phyloP scores from a whole-genome alignment of 176 grass and related monocot species.

The Carex littledalei region DNA sequence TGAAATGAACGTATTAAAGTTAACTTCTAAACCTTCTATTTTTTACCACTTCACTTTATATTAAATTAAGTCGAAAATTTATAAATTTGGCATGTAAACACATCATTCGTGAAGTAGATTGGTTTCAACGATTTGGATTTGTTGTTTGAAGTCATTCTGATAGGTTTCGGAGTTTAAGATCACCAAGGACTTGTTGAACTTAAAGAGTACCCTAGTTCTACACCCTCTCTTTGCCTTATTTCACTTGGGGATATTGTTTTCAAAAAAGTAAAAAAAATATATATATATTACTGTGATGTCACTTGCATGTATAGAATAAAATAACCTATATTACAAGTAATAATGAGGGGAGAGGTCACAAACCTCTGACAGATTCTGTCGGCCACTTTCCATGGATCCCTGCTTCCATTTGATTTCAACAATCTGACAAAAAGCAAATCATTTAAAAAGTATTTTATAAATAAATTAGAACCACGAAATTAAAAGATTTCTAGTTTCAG shows the following conservation, averaged over 20 bases:
- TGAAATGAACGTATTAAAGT: too few species aligned
- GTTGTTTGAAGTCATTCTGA: too few species aligned
- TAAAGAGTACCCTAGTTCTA: too few species aligned
- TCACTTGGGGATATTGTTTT: neutral
- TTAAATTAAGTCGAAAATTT: too few species aligned
- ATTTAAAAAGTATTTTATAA: neutral
- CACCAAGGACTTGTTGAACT: too few species aligned
- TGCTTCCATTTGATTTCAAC: slow-evolving; percentile 47
- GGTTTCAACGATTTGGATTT: too few species aligned
- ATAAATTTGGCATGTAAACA: too few species aligned
- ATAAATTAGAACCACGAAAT: neutral
- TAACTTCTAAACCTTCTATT: too few species aligned
- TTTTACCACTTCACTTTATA: too few species aligned
- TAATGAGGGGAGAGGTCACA: neutral
- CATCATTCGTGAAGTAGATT: too few species aligned
- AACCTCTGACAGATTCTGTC: slow-evolving; percentile 49
- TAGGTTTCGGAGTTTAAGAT: too few species aligned
- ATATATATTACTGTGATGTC: neutral
- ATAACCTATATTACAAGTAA: neutral
- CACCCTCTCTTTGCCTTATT: neutral
- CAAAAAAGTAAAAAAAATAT: neutral
- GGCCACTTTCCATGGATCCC: slow-evolving; percentile 35
- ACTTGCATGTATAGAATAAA: neutral
- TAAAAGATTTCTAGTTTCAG: neutral
- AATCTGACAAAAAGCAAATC: slow-evolving; percentile 35